These are phyloP conservation scores for Sporothrix pseudoabietina DNA, from an alignment of 2,329 filamentous ascomycete species.

Conservation along the genomic window DNA sequence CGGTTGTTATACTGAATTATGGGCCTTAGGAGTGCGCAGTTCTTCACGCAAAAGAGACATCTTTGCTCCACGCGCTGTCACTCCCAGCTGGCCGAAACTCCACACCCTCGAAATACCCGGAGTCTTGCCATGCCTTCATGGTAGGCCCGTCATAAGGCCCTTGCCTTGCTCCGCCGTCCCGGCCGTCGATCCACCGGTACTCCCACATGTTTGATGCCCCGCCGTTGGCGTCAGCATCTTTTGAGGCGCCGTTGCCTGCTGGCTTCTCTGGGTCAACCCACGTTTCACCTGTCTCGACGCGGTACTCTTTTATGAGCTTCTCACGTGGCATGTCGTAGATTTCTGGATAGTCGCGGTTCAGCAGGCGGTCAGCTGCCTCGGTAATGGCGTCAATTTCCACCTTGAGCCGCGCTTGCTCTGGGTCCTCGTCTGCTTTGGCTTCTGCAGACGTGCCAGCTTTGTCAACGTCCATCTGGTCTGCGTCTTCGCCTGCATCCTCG, in stretches of 20 bases:
- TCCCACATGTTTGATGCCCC: conserved; percentile 67
- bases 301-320: conserved; percentile 77
- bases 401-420: conserved; percentile 69
- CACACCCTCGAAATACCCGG: conserved; percentile 91
- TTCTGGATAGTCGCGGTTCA: conserved; percentile 81
- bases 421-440: conserved; percentile 63
- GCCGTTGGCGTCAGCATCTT: conserved; percentile 26
- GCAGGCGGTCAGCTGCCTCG: conserved; percentile 82
- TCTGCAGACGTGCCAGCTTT: conserved; percentile 57
- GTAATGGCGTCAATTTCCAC: conserved; percentile 80
- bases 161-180: conserved; percentile 76
- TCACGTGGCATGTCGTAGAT: conserved; percentile 91
- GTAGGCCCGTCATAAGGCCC: conserved; percentile 83
- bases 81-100: conserved; percentile 68
- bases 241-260: conserved; percentile 37
- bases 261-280: conserved; percentile 60
- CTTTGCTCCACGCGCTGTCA: conserved; percentile 56
- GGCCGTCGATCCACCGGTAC: conserved; percentile 87
- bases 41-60: conserved; percentile 41
- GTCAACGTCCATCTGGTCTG: conserved; percentile 73
- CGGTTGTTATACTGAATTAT: not conserved
- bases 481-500: conserved; percentile 45
- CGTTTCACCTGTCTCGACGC: conserved; percentile 80
- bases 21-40: not conserved
- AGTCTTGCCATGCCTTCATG: conserved; percentile 89